Evolutionary conservation across 164 flowering plant genomes (phyloP).

Genomic region (Annona cherimola): DNA sequence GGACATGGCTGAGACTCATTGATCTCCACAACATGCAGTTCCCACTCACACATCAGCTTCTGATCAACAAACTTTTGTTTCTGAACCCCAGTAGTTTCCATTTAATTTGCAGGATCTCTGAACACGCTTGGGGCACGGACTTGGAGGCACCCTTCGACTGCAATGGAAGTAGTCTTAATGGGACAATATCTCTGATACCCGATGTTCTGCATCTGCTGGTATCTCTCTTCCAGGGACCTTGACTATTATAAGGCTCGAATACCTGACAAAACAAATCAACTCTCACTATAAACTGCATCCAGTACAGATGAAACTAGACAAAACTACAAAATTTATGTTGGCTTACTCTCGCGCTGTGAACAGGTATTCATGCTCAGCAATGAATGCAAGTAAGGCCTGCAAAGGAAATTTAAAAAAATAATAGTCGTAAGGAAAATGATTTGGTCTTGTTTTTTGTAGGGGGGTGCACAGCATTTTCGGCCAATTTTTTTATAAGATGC

Average conservation of each 20-base stretch:
- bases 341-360: constrained; percentile 81
- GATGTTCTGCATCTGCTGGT: constrained; percentile 68
- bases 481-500: no score
- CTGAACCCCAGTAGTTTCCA: neutral
- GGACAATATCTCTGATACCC: constrained; percentile 60
- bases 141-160: neutral
- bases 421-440: no score
- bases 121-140: neutral
- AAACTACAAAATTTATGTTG: neutral
- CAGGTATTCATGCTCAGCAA: constrained; percentile 71
- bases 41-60: neutral
- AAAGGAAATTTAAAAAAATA: neutral
- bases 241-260: constrained; percentile 70
- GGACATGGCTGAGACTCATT: neutral
- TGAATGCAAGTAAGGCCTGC: constrained; percentile 94
- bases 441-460: no score
- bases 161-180: constrained; percentile 9
- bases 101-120: neutral
- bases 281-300: neutral
- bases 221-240: constrained; percentile 93
- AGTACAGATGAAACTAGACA: neutral
- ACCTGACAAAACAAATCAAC: constrained; percentile 45
- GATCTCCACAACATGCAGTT: neutral
- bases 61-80: neutral
- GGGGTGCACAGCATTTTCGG: no score